Evolutionary conservation across 768 basidiomycete genomes (phyloP), one percentile per base, ranked within the genome.

Genomic region (Strobilomyces dryophilus): DNA sequence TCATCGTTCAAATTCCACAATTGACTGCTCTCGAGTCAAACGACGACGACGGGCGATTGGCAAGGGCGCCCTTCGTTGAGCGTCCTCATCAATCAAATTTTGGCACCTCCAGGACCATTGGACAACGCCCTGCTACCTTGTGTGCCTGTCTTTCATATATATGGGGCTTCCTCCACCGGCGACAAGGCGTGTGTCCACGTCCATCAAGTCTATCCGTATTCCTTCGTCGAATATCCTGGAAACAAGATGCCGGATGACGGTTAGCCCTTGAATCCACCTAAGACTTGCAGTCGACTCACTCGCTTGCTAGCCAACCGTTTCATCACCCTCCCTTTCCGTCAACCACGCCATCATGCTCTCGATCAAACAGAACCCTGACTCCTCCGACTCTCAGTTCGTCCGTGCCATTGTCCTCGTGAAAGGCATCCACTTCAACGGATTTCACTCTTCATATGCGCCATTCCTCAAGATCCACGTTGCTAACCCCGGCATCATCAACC

Each of bases 361-460:
- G 5, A 69, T 92, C 60, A 86, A 85, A 63, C 84, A 84, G 26
- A 82, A 89, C 51, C 87, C 87, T 1, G 63, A 76, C 9, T 81
- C 81, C 1, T 69, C 72, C 6, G 78, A 73, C 42, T 79, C 82
- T 17, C 80, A 79, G 60, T 86, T 78, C 63, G 75, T 91, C 53
- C 87, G 90, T 14, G 85, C 85, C 21, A 79, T 97, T 37, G 66
- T 92, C 44, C 76, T 95, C 47, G 90, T 94, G 57, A 98, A 98
- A 71, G 97, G 93, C n/a, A 74, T 93, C 17, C 87, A 89, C 64
- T 97, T 98, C 71, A 98, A 98, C 70, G 95, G 97, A 9, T 98
- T 94, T 67, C 88, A 92, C 66, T 75, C 86, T 11, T 81, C 84
- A 26, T 89, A 92, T 62, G 77, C 79, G 6, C 92, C 92, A 8